Conservation (phyloP, 129 eudicot species). For the Flaveria robusta region DNA sequence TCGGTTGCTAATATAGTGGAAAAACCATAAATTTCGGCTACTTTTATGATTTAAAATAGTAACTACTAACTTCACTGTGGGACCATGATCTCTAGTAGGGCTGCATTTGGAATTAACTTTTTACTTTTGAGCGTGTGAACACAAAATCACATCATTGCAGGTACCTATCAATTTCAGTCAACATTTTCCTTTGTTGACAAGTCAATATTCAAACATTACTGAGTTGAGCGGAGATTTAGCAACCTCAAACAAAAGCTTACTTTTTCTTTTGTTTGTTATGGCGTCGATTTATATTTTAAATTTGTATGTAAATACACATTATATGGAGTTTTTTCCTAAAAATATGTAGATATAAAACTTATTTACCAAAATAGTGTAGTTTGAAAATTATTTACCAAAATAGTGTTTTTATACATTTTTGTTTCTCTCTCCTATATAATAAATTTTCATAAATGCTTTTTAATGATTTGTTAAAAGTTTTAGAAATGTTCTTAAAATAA, state of each 20-base stretch:
- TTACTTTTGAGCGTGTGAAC: conserved; percentile 32
- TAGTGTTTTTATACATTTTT: too few relatives aligned
- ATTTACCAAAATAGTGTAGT: too few relatives aligned
- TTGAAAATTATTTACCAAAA: too few relatives aligned
- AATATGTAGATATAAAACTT: too few relatives aligned
- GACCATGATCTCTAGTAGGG: conserved; percentile 26
- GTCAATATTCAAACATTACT: conserved; percentile 2
- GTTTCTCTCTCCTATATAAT: too few relatives aligned
- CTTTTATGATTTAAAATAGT: conserved; percentile 5
- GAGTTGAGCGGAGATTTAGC: not conserved
- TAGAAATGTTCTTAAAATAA: too few relatives aligned
- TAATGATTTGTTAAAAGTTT: too few relatives aligned
- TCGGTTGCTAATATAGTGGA: not conserved
- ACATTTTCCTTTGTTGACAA: conserved; percentile 18
- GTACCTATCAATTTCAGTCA: conserved; percentile 29
- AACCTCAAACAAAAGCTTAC: not conserved
- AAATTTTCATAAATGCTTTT: too few relatives aligned
- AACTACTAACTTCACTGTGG: conserved; percentile 10
- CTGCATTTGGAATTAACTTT: conserved; percentile 33
- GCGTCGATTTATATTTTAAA: not conserved
- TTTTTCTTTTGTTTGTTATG: not conserved
- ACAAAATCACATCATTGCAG: conserved; percentile 25
- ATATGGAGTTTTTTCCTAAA: too few relatives aligned
- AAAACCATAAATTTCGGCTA: not conserved
- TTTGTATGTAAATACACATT: not conserved